Evolutionary conservation across 768 basidiomycete genomes (phyloP).

Genomic region (Pleurotus giganteus): DNA sequence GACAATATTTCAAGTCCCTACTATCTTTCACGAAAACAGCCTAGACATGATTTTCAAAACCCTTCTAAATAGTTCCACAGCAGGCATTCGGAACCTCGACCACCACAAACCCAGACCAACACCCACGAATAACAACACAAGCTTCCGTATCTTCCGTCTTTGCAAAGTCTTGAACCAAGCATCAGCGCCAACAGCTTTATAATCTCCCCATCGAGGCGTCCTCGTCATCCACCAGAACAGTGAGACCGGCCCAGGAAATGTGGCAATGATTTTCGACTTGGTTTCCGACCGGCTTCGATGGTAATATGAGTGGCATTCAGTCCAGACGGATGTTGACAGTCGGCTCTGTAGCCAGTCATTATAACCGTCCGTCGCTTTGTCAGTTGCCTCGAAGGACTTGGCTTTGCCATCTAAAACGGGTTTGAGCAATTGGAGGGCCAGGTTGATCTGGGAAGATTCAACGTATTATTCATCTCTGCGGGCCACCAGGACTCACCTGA

Average conservation of each 20-base stretch:
- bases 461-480: slow-evolving; percentile 10
- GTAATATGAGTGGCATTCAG: slow-evolving; percentile 55
- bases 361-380: slow-evolving; percentile 46
- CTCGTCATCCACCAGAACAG: slow-evolving; percentile 54
- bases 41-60: neutral
- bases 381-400: slow-evolving; percentile 47
- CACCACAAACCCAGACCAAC: slow-evolving; percentile 18
- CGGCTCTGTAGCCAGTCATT: slow-evolving; percentile 50
- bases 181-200: slow-evolving; percentile 38
- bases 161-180: slow-evolving; percentile 31
- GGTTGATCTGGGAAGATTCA: slow-evolving; percentile 38
- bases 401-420: slow-evolving; percentile 48
- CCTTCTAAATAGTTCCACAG: neutral
- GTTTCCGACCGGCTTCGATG: slow-evolving; percentile 30
- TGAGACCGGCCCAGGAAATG: slow-evolving; percentile 52
- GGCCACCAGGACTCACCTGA: slow-evolving; percentile 36
- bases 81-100: neutral
- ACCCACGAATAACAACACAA: slow-evolving; percentile 21
- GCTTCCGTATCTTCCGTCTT: slow-evolving; percentile 19
- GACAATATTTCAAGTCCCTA: neutral
- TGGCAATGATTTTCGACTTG: slow-evolving; percentile 41
- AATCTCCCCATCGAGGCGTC: slow-evolving; percentile 40
- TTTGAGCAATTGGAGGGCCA: slow-evolving; percentile 47
- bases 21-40: neutral
- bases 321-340: slow-evolving; percentile 48